Base-by-base conservation (phyloP, 1,139 yeast species). In the Sugiyamaella grinbergsii region DNA sequence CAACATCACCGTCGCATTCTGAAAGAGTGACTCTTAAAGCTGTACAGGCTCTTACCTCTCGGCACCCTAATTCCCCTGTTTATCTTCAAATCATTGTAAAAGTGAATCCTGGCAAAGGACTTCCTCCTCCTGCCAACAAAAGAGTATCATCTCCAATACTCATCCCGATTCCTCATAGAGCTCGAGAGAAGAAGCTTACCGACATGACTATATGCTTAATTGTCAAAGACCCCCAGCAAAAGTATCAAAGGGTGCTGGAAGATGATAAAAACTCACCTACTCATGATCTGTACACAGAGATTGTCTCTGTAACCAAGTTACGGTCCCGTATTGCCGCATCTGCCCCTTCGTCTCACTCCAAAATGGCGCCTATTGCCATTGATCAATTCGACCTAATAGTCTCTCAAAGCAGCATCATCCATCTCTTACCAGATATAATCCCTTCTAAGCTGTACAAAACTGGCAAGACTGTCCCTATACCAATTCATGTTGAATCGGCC, bases 151-250 rank as follows among this genome's bases (percentile, higher is more conserved):
- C 50, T 3, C 66, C 66, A 3, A 53, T 58, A 5, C 44, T 62
- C 45, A 50, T 62, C 16, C 57, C 60, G 4, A 49, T 63, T 6
- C 63, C 64, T 7, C 59, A 62, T 44, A 34, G 58, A 36, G 46
- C 60, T 7, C 24, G 53, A 23, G 54, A 56, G 16, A 54, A 56
- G 31, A 53, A 50, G 29, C 49, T 58, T 6, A 33, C 55, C 2
- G 59, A 57, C 18, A 53, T 56, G 38, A 50, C 55, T 7, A 59
- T 62, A 22, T 58, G 65, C 42, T 44, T 63, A 4, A 53, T 63
- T 3, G 65, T 62, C 31, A 59, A 55, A 39, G 65, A 62, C 29
- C 63, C 66, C 2, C 61, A 57, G 46, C 54, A 52, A 42, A 51
- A 52, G 32, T 61, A 54, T 15, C 52, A 53, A 8, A 53, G 54